Conservation (phyloP, 192 early-diverging fungal genomes). For the Haplosporangium gracile region DNA sequence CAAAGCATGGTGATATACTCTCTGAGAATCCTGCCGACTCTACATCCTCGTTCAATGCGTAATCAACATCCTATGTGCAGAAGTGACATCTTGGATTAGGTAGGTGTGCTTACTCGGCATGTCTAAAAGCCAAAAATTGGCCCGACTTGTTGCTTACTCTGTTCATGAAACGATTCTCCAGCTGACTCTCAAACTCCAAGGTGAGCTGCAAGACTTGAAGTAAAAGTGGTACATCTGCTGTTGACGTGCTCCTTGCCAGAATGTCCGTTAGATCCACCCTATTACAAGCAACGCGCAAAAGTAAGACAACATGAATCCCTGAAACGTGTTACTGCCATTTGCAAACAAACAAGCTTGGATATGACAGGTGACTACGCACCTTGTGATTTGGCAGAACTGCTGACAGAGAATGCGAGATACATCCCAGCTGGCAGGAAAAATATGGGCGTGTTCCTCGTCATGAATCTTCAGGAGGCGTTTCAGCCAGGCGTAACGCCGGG, state of each 20-base stretch:
- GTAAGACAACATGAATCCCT: background rate
- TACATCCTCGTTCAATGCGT: conserved; percentile 34
- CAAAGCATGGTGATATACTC: conserved; percentile 86
- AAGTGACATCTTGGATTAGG: background rate
- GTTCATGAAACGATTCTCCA: conserved; percentile 77
- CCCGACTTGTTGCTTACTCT: conserved; percentile 39
- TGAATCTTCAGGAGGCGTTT: conserved; percentile 90
- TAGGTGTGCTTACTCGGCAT: background rate
- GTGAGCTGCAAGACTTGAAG: conserved; percentile 85
- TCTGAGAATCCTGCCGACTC: conserved; percentile 71
- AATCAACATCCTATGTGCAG: conserved; percentile 34
- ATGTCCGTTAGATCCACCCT: conserved; percentile 78
- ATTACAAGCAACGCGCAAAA: background rate
- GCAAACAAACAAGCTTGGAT: background rate
- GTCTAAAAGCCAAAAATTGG: background rate
- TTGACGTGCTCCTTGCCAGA: conserved; percentile 65
- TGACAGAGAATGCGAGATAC: conserved; percentile 76
- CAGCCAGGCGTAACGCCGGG: conserved; percentile 93
- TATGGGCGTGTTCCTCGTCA: conserved; percentile 86
- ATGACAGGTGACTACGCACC: conserved; percentile 54
- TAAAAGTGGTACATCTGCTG: conserved; percentile 79
- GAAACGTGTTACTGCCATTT: background rate
- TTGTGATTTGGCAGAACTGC: conserved; percentile 88
- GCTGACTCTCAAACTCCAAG: conserved; percentile 91
- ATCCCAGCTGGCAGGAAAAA: conserved; percentile 89